Evolutionary conservation across 192 early-diverging fungal species (phyloP), one percentile per base, ranked within the genome.

Genomic region (Mortierella antarctica): DNA sequence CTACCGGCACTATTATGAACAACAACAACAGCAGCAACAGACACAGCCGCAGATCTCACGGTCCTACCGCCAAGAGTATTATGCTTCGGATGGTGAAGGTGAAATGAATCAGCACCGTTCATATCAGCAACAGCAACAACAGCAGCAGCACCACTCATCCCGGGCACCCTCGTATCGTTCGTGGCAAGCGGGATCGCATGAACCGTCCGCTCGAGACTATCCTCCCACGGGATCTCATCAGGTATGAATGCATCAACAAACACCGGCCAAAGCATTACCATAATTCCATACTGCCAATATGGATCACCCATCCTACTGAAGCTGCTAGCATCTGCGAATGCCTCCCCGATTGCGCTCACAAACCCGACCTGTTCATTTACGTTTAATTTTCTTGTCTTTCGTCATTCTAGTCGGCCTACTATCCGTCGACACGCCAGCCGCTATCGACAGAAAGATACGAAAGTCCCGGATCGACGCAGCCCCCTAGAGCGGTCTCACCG

Each of bases 21-120:
- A 67, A 10, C 71, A 53, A 40, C 71, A 64, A 21, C 64, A 67
- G 8, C 59, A 62, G 5, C 60, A 72, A 13, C 55, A 51, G n/a
- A 44, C 20, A 13, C 65, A 67, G 11, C 63, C 45, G 40, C 74
- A 62, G 46, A 13, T 20, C 8, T 23, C 49, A 5, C 57, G 62
- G 11, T 2, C 62, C 9, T 78, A 78, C 44, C 31, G 68, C 15
- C 67, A 65, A 51, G 75, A 78, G 6, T 78, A 71, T 21, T 74
- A 74, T 62, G 44, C 65, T n/a, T 74, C 72, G 20, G 72, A 74
- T 39, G 72, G 64, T 17, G 72, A 74, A 46, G 72, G 71, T 39
- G 71, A 74, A 39, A 67, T 74, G 44, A 41, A 57, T n/a, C 72
- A 74, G 50, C 72, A 67, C 41, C 63, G 59, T 48, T 57, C 65